These are phyloP conservation scores for Talinum fruticosum DNA, from an alignment of 148 eudicot genomes.

Conservation along the genomic window DNA sequence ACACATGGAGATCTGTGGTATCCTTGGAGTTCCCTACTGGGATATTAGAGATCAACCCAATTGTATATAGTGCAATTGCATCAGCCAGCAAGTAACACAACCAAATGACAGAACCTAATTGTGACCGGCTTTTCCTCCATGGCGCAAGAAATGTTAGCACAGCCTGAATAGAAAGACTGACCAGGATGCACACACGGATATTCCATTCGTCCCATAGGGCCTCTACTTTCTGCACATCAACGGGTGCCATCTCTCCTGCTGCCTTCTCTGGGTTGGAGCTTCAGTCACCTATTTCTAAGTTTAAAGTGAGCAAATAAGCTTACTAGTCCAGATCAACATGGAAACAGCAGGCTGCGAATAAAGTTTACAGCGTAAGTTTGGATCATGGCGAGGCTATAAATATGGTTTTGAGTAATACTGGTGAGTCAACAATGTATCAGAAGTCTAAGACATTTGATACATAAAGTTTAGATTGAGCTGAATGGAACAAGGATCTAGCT, in stretches of 20 bases:
- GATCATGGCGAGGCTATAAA: no score
- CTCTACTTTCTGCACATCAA: not conserved
- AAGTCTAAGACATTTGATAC: no score
- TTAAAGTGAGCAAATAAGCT: no score
- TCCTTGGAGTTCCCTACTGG: not conserved
- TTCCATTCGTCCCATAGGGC: slow-evolving; percentile 10
- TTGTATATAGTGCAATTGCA: slow-evolving; percentile 11
- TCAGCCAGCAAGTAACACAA: slow-evolving; percentile 8
- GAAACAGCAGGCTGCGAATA: no score
- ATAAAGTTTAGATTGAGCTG: no score
- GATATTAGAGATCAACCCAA: slow-evolving; percentile 13
- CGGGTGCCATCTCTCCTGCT: not conserved
- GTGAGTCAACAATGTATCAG: no score
- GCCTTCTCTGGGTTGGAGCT: no score
- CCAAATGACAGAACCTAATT: not conserved
- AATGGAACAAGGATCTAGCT: no score
- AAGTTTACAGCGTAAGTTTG: no score
- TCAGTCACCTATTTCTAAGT: no score
- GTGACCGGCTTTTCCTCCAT: slow-evolving; percentile 6
- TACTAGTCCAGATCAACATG: no score
- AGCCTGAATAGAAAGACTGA: slow-evolving; percentile 1
- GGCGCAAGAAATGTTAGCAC: slow-evolving; percentile 13
- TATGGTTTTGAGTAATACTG: no score
- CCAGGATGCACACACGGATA: slow-evolving; percentile 10
- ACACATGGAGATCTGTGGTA: not conserved